phyloP scores from a whole-genome alignment of 306 rosid genomes.

The Vigna unguiculata region DNA sequence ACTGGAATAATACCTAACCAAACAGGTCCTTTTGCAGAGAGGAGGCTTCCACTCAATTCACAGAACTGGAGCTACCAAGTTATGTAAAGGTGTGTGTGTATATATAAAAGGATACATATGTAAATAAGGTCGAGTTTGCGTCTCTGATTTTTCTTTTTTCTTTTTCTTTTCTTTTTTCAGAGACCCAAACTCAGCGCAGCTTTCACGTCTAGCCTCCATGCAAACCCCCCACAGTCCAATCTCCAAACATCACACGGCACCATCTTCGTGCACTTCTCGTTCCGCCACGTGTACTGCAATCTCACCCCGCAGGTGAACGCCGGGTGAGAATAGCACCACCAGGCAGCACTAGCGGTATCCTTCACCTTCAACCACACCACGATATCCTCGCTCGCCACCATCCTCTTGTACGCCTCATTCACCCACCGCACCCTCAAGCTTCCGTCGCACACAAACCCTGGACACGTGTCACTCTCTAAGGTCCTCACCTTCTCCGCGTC shows the following conservation, averaged over 20 bases:
- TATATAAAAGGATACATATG: constrained; percentile 19
- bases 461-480: constrained; percentile 86
- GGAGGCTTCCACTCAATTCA: constrained; percentile 40
- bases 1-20: constrained; percentile 45
- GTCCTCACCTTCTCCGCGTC: constrained; percentile 68
- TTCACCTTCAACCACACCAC: constrained; percentile 54
- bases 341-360: constrained; percentile 31
- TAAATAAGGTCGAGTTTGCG: background rate
- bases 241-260: constrained; percentile 85
- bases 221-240: constrained; percentile 66
- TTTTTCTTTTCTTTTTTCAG: constrained; percentile 28
- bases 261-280: constrained; percentile 63
- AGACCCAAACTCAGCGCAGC: constrained; percentile 81
- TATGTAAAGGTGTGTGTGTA: background rate
- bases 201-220: constrained; percentile 79
- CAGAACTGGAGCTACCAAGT: background rate
- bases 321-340: constrained; percentile 36
- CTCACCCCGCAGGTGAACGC: constrained; percentile 69
- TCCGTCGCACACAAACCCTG: constrained; percentile 80
- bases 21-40: constrained; percentile 30
- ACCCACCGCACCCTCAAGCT: constrained; percentile 72
- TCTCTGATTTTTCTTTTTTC: background rate
- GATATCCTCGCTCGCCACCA: constrained; percentile 59
- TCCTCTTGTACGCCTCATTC: constrained; percentile 69
- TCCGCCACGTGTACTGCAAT: constrained; percentile 60